Conservation (phyloP, 805 yeast species). For the Wickerhamomyces chambardii region DNA sequence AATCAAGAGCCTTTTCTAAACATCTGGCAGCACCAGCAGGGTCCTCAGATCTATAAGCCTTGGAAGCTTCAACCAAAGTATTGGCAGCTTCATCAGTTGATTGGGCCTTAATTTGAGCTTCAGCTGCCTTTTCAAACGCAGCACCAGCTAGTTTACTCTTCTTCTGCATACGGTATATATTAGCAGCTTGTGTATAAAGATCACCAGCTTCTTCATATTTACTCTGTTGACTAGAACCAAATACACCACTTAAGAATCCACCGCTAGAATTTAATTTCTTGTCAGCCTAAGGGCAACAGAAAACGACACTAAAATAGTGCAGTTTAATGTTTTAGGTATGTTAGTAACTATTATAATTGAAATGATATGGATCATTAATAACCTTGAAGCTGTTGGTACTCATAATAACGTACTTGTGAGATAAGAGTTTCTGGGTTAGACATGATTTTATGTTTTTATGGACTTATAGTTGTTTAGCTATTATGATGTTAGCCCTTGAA, state of each 20-base stretch:
- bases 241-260: slow-evolving; percentile 55
- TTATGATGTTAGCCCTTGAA: no score
- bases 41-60: slow-evolving; percentile 67
- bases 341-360: no score
- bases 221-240: slow-evolving; percentile 54
- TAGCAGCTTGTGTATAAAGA: slow-evolving; percentile 88
- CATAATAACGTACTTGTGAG: no score
- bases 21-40: slow-evolving; percentile 74
- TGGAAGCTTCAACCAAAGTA: slow-evolving; percentile 83
- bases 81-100: slow-evolving; percentile 89
- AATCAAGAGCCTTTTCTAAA: slow-evolving; percentile 65
- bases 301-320: no score
- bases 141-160: slow-evolving; percentile 70
- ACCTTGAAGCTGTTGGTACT: no score
- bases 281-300: slow-evolving; percentile 39
- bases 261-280: slow-evolving; percentile 60
- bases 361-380: no score
- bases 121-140: slow-evolving; percentile 82
- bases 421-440: slow-evolving; percentile 16
- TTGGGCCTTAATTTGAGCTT: slow-evolving; percentile 62
- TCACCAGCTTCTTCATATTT: slow-evolving; percentile 91
- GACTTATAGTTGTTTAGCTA: no score
- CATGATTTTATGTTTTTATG: slow-evolving; percentile 2
- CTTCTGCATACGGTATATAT: slow-evolving; percentile 68
- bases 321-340: no score